phyloP scores from a whole-genome alignment of 2,329 filamentous ascomycete species.

The Fusarium oligoseptatum region DNA sequence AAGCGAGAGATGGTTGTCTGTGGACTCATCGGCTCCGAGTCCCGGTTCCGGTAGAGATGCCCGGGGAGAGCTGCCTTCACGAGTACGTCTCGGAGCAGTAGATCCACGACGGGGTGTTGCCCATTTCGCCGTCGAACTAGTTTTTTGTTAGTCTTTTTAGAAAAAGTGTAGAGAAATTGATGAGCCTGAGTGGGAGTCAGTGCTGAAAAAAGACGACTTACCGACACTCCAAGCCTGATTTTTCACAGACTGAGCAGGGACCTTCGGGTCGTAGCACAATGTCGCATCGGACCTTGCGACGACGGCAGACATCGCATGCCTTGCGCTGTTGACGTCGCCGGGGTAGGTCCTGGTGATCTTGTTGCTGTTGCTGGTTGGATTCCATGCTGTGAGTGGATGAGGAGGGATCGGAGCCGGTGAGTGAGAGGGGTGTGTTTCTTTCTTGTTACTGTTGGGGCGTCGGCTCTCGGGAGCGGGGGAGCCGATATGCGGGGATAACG shows the following conservation, averaged over 20 bases:
- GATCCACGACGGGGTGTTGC: slow-evolving; percentile 32
- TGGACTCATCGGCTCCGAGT: slow-evolving; percentile 18
- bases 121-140: slow-evolving; percentile 43
- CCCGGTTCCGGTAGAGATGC: slow-evolving; percentile 23
- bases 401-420: slow-evolving; percentile 37
- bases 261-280: slow-evolving; percentile 33
- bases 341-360: slow-evolving; percentile 6
- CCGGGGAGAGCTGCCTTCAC: slow-evolving; percentile 12
- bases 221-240: slow-evolving; percentile 44
- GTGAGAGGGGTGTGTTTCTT: neutral
- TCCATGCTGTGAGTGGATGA: slow-evolving; percentile 27
- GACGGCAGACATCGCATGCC: slow-evolving; percentile 44
- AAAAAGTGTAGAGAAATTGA: neutral
- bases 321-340: slow-evolving; percentile 50
- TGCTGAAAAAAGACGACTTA: slow-evolving; percentile 18
- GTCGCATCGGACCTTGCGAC: slow-evolving; percentile 44
- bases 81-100: slow-evolving; percentile 11
- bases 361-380: neutral
- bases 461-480: slow-evolving; percentile 17
- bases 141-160: neutral
- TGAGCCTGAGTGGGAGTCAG: neutral
- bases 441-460: slow-evolving; percentile 11
- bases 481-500: slow-evolving; percentile 6
- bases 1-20: neutral
- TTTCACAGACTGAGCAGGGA: slow-evolving; percentile 44